Base-by-base conservation (phyloP, 2,329 filamentous ascomycete genomes). In the Penicillium polonicum region DNA sequence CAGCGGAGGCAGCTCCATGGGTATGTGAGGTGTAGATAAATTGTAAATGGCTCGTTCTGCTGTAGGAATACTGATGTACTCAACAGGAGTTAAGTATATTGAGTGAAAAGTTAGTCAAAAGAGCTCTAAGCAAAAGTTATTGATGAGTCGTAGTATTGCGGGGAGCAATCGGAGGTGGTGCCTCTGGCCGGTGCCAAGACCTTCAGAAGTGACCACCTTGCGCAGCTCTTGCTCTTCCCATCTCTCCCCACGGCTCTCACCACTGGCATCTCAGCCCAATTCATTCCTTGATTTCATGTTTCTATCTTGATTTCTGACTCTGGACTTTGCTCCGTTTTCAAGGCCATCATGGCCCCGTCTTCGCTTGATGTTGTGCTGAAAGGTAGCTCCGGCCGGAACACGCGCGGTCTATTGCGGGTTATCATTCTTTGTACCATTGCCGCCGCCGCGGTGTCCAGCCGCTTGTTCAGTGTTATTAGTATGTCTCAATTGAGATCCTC, bases 391-490 rank as follows among this genome's bases (percentile, higher is more conserved):
- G 88, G 87, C 71, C 85, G 88, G 77, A 97, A 87, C 76, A 90
- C 91, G 62, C 87, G 92, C 76, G 89, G 91, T 65, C 79, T 97
- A 70, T 82, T 99, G 65, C 88, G 92, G 73, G 86, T 97, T 68
- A 83, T 95, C 72, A 99, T 99, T 79, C 86, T 99, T 69, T 84
- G 83, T 72, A 86, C 93, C 72, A 97, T 99, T 77, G 94, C 94
- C 65, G 92, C 86, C 58, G 92, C 94, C 62, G 92, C 93, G 66
- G 85, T 97, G 72, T 86, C 92, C 66, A 96, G 92, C 78, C 91
- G 94, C 78, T 83, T 99, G 67, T 99, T 99, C 84, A 97, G 92
- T 71, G 94, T 99, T 66, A 97, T 99, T 78, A 90, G 94, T 93
- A 86, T 75, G 90, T 85, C 60, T 56, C 48, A 60, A 57, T 48